phyloP scores from a whole-genome alignment of 2,329 filamentous ascomycete species.

The Verticillium dahliae region DNA sequence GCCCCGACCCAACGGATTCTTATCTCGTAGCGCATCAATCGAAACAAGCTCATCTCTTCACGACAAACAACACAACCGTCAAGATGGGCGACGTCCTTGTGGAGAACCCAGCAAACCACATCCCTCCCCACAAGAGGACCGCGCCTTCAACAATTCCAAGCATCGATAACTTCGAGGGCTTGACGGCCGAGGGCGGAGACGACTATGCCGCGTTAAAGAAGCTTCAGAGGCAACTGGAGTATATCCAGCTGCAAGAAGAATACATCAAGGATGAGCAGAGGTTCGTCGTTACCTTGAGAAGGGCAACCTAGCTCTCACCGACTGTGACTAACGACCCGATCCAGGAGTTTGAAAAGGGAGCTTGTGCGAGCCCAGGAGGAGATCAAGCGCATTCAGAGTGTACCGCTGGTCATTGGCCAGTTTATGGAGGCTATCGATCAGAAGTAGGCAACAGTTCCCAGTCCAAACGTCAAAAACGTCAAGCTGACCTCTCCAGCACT shows the following conservation, averaged over 20 bases:
- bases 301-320: not conserved
- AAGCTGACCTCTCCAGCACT: constrained; percentile 52
- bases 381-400: constrained; percentile 98
- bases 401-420: constrained; percentile 94
- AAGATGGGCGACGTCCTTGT: constrained; percentile 83
- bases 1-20: not conserved
- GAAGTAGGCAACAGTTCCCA: constrained; percentile 60
- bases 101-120: constrained; percentile 69
- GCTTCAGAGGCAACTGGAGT: constrained; percentile 93
- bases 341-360: constrained; percentile 90
- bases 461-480: not conserved
- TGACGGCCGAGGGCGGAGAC: constrained; percentile 74
- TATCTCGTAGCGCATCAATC: not conserved
- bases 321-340: constrained; percentile 12
- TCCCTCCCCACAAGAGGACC: constrained; percentile 75
- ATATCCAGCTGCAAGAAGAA: constrained; percentile 95
- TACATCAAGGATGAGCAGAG: constrained; percentile 99
- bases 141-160: constrained; percentile 76
- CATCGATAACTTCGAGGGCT: constrained; percentile 83
- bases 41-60: not conserved
- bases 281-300: constrained; percentile 30
- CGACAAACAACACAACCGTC: constrained; percentile 4
- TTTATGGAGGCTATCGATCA: constrained; percentile 99
- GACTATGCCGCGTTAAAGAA: constrained; percentile 96
- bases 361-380: constrained; percentile 96